These are phyloP conservation scores for Paecilomyces formosus DNA, from an alignment of 2,329 filamentous ascomycete genomes.

Conservation along the genomic window DNA sequence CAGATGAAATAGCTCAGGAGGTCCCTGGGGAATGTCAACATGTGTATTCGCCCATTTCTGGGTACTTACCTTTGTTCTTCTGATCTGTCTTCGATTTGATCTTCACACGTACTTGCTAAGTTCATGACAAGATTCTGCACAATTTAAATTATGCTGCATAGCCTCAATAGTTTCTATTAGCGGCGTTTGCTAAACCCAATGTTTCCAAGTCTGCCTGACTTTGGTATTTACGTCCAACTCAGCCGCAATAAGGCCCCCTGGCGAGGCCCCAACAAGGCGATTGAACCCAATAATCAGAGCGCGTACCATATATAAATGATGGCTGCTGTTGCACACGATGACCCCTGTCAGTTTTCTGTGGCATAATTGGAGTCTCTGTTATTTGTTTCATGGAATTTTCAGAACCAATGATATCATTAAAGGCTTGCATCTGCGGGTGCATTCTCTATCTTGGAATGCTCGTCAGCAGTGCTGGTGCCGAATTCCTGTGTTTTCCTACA, in stretches of 20 bases:
- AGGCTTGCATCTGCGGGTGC: not conserved
- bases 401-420: too few relatives aligned
- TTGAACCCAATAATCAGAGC: not conserved
- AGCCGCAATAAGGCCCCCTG: not conserved
- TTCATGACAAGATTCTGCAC: too few relatives aligned
- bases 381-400: too few relatives aligned
- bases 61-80: not conserved
- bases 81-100: too few relatives aligned
- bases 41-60: too few relatives aligned
- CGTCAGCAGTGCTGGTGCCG: not conserved
- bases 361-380: not conserved
- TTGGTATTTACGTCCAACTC: not conserved
- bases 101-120: too few relatives aligned
- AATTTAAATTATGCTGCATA: not conserved
- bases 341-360: not conserved
- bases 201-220: not conserved
- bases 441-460: not conserved
- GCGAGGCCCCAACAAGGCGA: not conserved
- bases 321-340: not conserved
- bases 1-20: too few relatives aligned
- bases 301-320: not conserved
- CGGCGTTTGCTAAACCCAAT: not conserved
- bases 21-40: too few relatives aligned
- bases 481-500: not conserved
- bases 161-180: not conserved